phyloP scores from a whole-genome alignment of 1,139 yeast species.

The Meyerozyma carpophila region DNA sequence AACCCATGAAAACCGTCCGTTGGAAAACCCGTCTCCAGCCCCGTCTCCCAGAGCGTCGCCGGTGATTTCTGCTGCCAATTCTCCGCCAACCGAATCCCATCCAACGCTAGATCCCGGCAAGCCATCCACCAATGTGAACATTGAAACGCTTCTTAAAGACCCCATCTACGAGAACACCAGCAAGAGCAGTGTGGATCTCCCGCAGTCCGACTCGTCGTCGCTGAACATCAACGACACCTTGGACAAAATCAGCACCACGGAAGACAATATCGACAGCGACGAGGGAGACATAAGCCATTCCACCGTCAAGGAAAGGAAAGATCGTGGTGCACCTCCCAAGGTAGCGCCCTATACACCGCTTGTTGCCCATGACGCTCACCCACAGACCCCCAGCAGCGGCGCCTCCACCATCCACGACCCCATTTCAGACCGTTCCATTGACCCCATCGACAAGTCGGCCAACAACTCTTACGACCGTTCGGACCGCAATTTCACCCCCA shows the following conservation, averaged over 20 bases:
- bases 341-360: not conserved
- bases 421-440: not conserved
- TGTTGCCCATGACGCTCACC: not conserved
- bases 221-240: conserved; percentile 16
- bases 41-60: not conserved
- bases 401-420: not conserved
- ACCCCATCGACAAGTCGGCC: not conserved
- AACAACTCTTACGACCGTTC: not conserved
- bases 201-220: conserved; percentile 4
- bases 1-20: not conserved
- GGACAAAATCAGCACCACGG: conserved; percentile 29
- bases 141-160: conserved; percentile 7
- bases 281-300: conserved; percentile 5
- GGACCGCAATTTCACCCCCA: not conserved
- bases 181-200: conserved; percentile 10
- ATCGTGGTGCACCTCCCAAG: not conserved
- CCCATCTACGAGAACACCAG: conserved; percentile 5
- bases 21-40: not conserved
- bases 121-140: conserved; percentile 12
- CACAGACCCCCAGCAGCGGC: conserved; percentile 7
- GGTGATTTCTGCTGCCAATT: not conserved
- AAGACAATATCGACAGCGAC: conserved; percentile 26
- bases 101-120: conserved; percentile 42
- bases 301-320: not conserved
- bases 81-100: conserved; percentile 8